Evolutionary conservation across 2,329 filamentous ascomycete genomes (phyloP), one percentile per base, ranked within the genome.

Genomic region (Ustulina deusta): DNA sequence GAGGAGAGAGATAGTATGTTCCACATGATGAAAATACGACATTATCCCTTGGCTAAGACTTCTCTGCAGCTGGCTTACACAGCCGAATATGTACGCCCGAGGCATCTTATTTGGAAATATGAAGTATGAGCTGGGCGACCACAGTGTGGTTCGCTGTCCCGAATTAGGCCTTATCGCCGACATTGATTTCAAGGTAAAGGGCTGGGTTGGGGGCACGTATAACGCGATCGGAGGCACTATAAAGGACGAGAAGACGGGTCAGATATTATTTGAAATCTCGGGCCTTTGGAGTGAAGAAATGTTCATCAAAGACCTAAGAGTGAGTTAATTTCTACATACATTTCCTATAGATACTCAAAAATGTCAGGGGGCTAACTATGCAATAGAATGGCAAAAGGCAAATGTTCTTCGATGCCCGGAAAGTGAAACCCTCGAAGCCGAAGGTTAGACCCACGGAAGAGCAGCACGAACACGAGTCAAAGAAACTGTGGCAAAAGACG

Each of bases 11-110:
- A 90, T 98, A 97, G 93, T 97, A 85, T 61, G 92, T 85, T 10
- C 10, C 13, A 20, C 61, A n/a, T 17, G 20, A 17, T 46, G 6
- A 49, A 36, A 40, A 40, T 2, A n/a, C 49, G 1, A 44, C 34
- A 11, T 40, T 56, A 49, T 49, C 44, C 46, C 9, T 3, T 11
- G 15, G 27, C 54, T 71, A 11, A 76, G 65, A 15, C 22, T 13
- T 36, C 13, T 36, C 65, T 63, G 73, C 65, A 97, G 93, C 81
- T 93, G 97, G 76, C 82, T 98, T 60, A 98, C 96, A 4, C 96
- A 99, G 77, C 96, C 96, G 20, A 99, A 99, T 83, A 99, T 99
- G 94, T 99, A 99, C 79, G 96, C 95, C 25, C 89, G 96, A 69
- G 95, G 96, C 40, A 98, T 99, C 68, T 85, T 99, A 9, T 97